Evolutionary conservation across 148 eudicot species (phyloP), one percentile per base, ranked within the genome.

Genomic region (Vaccinium corymbosum): DNA sequence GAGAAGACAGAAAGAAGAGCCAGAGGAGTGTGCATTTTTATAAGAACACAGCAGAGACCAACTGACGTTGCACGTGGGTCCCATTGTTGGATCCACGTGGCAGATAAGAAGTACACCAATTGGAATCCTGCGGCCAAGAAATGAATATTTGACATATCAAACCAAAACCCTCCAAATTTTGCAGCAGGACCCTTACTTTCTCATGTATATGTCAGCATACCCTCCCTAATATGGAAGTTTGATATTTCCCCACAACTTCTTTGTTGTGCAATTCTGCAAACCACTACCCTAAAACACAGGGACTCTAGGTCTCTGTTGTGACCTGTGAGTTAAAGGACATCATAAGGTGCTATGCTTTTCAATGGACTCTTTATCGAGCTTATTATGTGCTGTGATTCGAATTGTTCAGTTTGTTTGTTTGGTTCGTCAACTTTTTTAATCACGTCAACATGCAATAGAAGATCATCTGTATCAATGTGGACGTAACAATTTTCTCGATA

Each of bases 61-160:
- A 61, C 78, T 84, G 80, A 14, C 57, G 6, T 32, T 27, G 7
- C n/a, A 22, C 3, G 59, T 84, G 89, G 89, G 87, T 17, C 92
- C 90, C 84, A 76, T 52, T 5, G 20, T n/a, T 1, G 50, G 20
- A 8, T 38, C 66, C 75, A 81, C 91, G 93, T 88, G 92, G 93
- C 86, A 90, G 95, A 91, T 90, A 91, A 93, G 93, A 89, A 82
- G 16, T n/a, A 27, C 46, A 32, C 78, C 62, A 13, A 74, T 71
- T 59, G 85, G 79, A n/a, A 80, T 73, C 80, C 57, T 81, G 80
- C 29, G 84, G 88, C 86, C 74, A 48, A 66, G 79, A 70, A 80
- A 32, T 9, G 46, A 42, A 38, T 75, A 19, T 15, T 22, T 27
- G 73, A 77, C 72, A 51, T 53, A 51, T 7, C 7, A 6, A 66